Base-by-base conservation (phyloP, 2,329 filamentous ascomycete genomes). In the Paracoccidioides lutzii region DNA sequence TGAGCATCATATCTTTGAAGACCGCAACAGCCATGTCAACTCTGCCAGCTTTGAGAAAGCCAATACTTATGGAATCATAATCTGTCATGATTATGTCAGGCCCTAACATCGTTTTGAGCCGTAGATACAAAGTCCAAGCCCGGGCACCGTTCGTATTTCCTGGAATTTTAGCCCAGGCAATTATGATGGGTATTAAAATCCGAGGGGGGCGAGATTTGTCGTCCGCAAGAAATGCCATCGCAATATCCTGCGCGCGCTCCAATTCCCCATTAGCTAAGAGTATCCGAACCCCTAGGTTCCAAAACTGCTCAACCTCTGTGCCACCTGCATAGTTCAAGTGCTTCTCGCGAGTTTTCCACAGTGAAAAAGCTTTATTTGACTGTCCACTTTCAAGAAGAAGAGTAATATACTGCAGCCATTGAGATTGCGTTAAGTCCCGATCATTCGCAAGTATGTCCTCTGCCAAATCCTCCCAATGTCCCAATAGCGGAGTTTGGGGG, bases 1-100 rank as follows among this genome's bases (percentile, higher is more conserved):
- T 79, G 56, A 82, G 81, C 82, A 95, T 90, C 89, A 95, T 94
- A 67, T 95, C 88, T 62, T 85, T 87, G 68, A 95, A 95, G 0
- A 88, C 81, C 54, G 82, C 81, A 55, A 91, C 77, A 0, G 87
- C 88, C 58, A 83, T 78, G 58, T 85, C 79, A 5, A 81, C 76
- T 57, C 83, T 77, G 54, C 82, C 80, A 5, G 81, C 78, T 28
- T 82, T 76, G 32, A 95, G 72, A 64, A 95, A 88, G 46, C 80
- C 80, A 22, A 84, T 78, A 49, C 85, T 83, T 40, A 90, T 78
- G 58, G 79, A 75, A 66, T 95, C 89, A 63, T 90, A 94, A 65
- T 94, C 86, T 15, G 81, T 73, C 64, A 90, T 82, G 3, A 75
- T 79, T 72, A 90, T 84, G 0, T 76, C 69, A 30, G 75, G 65